Base-by-base conservation (phyloP, 768 basidiomycete species). In the Russula virescens region DNA sequence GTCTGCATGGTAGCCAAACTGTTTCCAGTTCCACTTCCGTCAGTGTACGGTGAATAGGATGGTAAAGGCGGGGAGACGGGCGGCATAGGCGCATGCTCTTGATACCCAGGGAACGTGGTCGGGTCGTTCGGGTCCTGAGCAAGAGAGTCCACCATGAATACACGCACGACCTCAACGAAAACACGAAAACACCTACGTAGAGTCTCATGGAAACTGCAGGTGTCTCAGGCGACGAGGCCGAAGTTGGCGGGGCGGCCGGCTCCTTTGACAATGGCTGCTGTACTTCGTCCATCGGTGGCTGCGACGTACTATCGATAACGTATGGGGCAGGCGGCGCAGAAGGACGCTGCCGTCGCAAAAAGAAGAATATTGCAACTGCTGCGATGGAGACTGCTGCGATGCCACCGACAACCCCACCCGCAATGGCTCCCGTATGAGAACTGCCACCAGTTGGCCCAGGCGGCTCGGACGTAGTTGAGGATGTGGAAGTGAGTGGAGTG, bases 121-220 rank as follows among this genome's bases (percentile, higher is more conserved):
- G 62, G 62, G 1, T 63, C 62, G 26, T 31, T 54, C 46, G 62
- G 62, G 28, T 63, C 46, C 62, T 63, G 45, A 1, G n/a, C 38
- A 25, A 6, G 7, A 40, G 11, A 23, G 31, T 31, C 31, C 8
- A 4, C 3, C 2, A 21, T n/a, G 7, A 21, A 14, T 11, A 11
- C 38, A 25, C 10, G 28, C 14, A 13, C 0, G 28, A 21, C 19
- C 23, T 11, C 23, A 8, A 23, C 5, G 6, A 25, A 11, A 4
- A 5, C 23, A 26, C 21, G 11, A 8, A 50, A 53, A 48, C 28
- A 43, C 62, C 26, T 6, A 60, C 63, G 11, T 60, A 60, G 40
- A 60, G 21, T 31, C 7, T 60, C 58, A 64, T 56, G 3, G 54
- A 6, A 25, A 19, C 2, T 16, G 16, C 1, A 38, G 63, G 58